Base-by-base conservation (phyloP, 2,329 filamentous ascomycete species). In the Aquanectria penicillioides region DNA sequence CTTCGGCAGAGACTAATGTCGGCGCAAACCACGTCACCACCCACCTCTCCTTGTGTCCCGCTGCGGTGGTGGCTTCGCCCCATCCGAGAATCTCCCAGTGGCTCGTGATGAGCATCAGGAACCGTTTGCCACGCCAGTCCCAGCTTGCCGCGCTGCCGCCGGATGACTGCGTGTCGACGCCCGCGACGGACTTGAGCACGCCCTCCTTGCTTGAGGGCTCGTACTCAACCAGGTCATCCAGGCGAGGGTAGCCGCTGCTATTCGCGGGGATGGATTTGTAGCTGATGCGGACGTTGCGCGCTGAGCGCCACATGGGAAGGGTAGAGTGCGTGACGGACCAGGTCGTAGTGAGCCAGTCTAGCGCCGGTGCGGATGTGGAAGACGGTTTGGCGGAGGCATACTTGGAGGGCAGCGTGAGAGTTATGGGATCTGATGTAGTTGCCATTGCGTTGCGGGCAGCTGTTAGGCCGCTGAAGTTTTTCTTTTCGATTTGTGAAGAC, bases 41-140 rank as follows among this genome's bases (percentile, higher is more conserved):
- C 91, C 91, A 97, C 66, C 83, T 82, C 74, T 87, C 84, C 43
- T 68, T 73, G 8, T 69, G 72, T 1, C 76, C 76, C 26, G 73
- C 79, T 12, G 76, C 72, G 18, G 75, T 65, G 28, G 71, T 68
- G 18, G 74, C 72, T 71, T 89, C 84, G 5, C 92, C 92, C 81
- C 86, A 94, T 3, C 89, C 92, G 15, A 96, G 75, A 2, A 95
- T 78, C 80, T 97, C 91, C 93, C 93, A 97, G 70, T 92, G 88
- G 40, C 86, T 89, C 13, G 81, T 84, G 22, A 91, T 89, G 65
- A 94, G 87, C 72, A 83, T 84, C 61, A 97, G 76, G 85, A 83
- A 86, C 8, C 92, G 90, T 69, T 87, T 91, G 8, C 93, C 93
- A 41, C 91, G 82, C 93, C 93, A 97, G 68, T 89, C 82, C 88